phyloP scores from a whole-genome alignment of 2,329 filamentous ascomycete genomes.

The Sarocladium brachiariae region DNA sequence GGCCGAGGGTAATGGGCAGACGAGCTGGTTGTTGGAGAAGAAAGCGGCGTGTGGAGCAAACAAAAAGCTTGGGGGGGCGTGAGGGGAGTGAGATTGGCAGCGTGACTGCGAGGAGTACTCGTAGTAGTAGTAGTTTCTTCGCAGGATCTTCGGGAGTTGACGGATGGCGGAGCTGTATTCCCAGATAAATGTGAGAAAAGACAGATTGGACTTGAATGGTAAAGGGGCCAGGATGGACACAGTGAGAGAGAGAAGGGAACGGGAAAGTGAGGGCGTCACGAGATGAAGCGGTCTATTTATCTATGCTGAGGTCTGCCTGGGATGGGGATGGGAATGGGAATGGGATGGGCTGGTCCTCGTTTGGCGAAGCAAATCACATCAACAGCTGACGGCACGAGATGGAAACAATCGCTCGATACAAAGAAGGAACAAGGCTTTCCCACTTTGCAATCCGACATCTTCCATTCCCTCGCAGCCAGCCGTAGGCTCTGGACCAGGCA shows the following conservation, averaged over 20 bases:
- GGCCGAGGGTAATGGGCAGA: slow-evolving; percentile 2
- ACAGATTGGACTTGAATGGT: not conserved
- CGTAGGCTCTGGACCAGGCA: not conserved
- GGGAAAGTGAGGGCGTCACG: not conserved
- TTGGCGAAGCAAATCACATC: not conserved
- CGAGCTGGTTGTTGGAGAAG: not conserved
- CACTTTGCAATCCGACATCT: not conserved
- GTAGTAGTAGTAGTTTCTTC: too few species aligned
- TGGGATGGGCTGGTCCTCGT: not conserved
- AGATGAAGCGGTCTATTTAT: slow-evolving; percentile 3
- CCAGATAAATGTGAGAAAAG: not conserved
- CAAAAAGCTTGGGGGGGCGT: not conserved
- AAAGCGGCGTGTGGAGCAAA: slow-evolving; percentile 1
- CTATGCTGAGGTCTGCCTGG: too few species aligned
- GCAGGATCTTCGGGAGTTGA: slow-evolving; percentile 9
- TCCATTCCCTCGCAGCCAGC: not conserved
- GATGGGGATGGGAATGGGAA: too few species aligned
- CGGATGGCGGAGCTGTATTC: not conserved
- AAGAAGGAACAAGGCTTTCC: not conserved
- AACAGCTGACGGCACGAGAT: too few species aligned
- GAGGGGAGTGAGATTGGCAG: not conserved
- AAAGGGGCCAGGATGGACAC: too few species aligned
- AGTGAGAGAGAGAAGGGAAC: not conserved
- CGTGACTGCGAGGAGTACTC: not conserved
- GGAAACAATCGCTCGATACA: not conserved